Conservation (phyloP, 1,284 basidiomycete species). For the Sporisorium scitamineum region DNA sequence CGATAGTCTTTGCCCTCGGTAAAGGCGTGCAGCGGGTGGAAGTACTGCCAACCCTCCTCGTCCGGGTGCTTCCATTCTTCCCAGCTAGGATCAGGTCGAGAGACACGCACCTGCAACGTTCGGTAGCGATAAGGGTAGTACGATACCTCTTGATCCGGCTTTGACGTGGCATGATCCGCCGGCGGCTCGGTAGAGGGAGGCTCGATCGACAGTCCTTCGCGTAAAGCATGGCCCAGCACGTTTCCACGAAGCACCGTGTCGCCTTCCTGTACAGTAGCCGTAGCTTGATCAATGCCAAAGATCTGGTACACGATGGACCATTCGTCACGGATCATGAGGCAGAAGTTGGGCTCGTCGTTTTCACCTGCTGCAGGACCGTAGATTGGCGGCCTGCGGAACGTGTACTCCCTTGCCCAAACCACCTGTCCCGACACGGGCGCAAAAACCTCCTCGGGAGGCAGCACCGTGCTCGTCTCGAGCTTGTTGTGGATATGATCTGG, state of each 20-base stretch:
- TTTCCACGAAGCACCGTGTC: constrained; percentile 51
- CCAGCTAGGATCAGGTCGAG: constrained; percentile 50
- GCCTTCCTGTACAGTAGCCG: constrained; percentile 29
- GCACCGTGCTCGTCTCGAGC: constrained; percentile 14
- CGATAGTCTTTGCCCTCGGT: constrained; percentile 47
- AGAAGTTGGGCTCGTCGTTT: constrained; percentile 56
- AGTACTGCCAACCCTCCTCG: constrained; percentile 57
- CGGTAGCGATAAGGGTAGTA: constrained; percentile 58
- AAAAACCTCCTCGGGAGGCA: constrained; percentile 49
- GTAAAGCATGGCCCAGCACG: constrained; percentile 48
- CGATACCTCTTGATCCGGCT: constrained; percentile 36
- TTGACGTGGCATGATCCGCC: constrained; percentile 41
- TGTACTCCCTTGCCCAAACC: constrained; percentile 55
- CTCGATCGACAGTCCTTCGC: constrained; percentile 27
- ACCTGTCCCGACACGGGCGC: constrained; percentile 58
- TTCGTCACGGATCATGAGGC: constrained; percentile 60
- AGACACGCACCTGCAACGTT: constrained; percentile 55
- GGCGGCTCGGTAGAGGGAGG: constrained; percentile 49
- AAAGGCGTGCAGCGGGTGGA: constrained; percentile 56
- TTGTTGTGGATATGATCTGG: constrained; percentile 5
- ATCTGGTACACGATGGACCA: constrained; percentile 63
- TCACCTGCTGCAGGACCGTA: constrained; percentile 41
- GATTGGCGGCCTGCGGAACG: constrained; percentile 42
- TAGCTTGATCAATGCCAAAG: constrained; percentile 47
- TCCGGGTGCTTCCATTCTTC: constrained; percentile 47